A percentile compares a stretch with the other conserved stretches of the same genome.
Evolutionary conservation across 768 basidiomycete genomes (phyloP).

Genomic region (Tricholoma matsutake): DNA sequence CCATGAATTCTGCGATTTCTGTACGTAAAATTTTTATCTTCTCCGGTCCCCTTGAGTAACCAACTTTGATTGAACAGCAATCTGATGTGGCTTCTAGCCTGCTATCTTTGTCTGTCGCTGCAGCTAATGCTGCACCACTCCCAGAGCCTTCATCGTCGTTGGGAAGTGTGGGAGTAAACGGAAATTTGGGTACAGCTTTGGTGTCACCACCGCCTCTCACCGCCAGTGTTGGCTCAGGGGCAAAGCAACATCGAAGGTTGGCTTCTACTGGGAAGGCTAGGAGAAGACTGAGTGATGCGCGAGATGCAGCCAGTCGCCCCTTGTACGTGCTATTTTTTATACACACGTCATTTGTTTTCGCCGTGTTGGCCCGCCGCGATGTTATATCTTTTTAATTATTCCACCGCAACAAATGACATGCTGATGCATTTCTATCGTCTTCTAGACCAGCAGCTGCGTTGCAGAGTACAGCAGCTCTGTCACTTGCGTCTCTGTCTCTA

Average conservation of each 20-base stretch:
- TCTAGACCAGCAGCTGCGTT: slow-evolving; percentile 32
- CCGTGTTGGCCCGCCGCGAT: background rate
- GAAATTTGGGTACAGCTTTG: slow-evolving; percentile 13
- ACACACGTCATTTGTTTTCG: slow-evolving; percentile 4
- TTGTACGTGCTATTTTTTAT: slow-evolving; percentile 49
- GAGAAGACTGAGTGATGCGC: slow-evolving; percentile 73
- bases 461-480: slow-evolving; percentile 35
- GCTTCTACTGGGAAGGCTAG: slow-evolving; percentile 69
- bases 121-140: slow-evolving; percentile 48
- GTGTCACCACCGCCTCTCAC: slow-evolving; percentile 25
- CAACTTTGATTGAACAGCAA: slow-evolving; percentile 26
- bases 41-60: slow-evolving; percentile 10
- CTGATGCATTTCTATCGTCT: background rate
- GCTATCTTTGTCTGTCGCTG: slow-evolving; percentile 67
- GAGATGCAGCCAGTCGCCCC: slow-evolving; percentile 72
- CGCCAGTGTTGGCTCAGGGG: slow-evolving; percentile 25
- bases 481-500: slow-evolving; percentile 42
- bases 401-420: background rate
- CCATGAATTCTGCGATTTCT: slow-evolving; percentile 13
- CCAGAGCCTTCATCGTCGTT: slow-evolving; percentile 16
- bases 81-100: slow-evolving; percentile 52
- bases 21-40: slow-evolving; percentile 18
- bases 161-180: slow-evolving; percentile 10
- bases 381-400: slow-evolving; percentile 3
- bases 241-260: slow-evolving; percentile 62